Conservation (phyloP, 345 rosid species). For the Zanthoxylum bungeanum region DNA sequence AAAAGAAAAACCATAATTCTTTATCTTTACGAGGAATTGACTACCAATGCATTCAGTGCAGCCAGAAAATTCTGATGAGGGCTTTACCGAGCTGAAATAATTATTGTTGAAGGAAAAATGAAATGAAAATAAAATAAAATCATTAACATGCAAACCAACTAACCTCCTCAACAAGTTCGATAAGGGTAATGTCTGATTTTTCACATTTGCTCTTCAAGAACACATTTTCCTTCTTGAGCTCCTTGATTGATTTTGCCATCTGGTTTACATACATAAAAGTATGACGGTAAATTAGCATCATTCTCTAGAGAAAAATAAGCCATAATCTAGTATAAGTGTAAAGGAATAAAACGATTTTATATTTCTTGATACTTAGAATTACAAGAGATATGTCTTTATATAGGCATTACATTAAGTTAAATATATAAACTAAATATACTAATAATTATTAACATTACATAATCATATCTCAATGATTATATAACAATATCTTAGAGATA, state of each 20-base stretch:
- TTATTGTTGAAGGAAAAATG: not conserved
- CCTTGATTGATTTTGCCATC: slow-evolving; percentile 90
- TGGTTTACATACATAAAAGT: slow-evolving; percentile 17
- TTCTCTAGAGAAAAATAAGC: not conserved
- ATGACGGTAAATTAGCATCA: slow-evolving; percentile 1
- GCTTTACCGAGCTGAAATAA: not conserved
- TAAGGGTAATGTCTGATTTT: slow-evolving; percentile 70
- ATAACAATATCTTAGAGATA: no score
- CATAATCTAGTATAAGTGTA: not conserved
- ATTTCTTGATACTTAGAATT: no score
- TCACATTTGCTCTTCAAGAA: slow-evolving; percentile 89
- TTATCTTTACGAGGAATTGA: not conserved
- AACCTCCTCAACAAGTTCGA: slow-evolving; percentile 89
- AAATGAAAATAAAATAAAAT: not conserved
- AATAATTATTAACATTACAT: no score
- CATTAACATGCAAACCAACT: not conserved
- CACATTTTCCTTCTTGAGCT: slow-evolving; percentile 77
- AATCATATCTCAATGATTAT: no score
- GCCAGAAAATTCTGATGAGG: not conserved
- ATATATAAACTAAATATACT: no score
- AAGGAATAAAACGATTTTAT: no score
- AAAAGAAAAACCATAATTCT: not conserved
- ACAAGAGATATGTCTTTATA: no score
- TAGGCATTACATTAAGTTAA: no score
- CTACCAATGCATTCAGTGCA: not conserved